phyloP scores from a whole-genome alignment of 768 basidiomycete genomes.

The Auriscalpium microsporum region DNA sequence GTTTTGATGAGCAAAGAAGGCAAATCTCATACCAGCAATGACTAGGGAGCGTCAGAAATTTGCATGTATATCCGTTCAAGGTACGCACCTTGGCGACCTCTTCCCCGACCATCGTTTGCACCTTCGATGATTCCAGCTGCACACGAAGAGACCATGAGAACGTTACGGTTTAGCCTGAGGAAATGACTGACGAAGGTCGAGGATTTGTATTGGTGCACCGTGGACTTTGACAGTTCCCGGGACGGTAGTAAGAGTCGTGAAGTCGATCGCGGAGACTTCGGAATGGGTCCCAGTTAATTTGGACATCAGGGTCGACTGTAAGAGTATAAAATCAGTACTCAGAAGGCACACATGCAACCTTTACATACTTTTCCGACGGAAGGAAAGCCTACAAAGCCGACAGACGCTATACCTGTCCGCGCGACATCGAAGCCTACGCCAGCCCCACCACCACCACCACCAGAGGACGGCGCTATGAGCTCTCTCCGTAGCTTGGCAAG shows the following conservation, averaged over 20 bases:
- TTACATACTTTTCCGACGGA: constrained; percentile 81
- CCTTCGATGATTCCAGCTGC: constrained; percentile 96
- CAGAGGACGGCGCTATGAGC: constrained; percentile 68
- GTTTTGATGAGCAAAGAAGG: not conserved
- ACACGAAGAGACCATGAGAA: constrained; percentile 15
- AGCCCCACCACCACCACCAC: constrained; percentile 78
- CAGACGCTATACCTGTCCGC: constrained; percentile 93
- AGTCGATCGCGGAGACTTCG: constrained; percentile 93
- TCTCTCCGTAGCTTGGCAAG: constrained; percentile 95
- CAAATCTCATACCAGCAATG: constrained; percentile 56
- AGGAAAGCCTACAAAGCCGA: constrained; percentile 87
- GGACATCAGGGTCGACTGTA: constrained; percentile 86
- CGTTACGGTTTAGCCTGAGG: not conserved
- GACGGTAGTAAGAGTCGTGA: constrained; percentile 92
- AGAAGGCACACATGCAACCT: not conserved
- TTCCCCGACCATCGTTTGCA: constrained; percentile 90
- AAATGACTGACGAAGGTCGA: constrained; percentile 70
- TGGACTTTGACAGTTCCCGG: constrained; percentile 93
- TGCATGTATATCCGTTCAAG: not conserved
- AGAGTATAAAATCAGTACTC: constrained; percentile 6
- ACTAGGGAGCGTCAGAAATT: constrained; percentile 34
- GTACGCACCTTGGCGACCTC: constrained; percentile 83
- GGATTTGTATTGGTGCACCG: constrained; percentile 92
- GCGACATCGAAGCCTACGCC: constrained; percentile 98
- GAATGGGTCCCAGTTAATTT: constrained; percentile 96